These are phyloP conservation scores for Heimioporus retisporus DNA, from an alignment of 1,284 basidiomycete genomes.

Conservation along the genomic window DNA sequence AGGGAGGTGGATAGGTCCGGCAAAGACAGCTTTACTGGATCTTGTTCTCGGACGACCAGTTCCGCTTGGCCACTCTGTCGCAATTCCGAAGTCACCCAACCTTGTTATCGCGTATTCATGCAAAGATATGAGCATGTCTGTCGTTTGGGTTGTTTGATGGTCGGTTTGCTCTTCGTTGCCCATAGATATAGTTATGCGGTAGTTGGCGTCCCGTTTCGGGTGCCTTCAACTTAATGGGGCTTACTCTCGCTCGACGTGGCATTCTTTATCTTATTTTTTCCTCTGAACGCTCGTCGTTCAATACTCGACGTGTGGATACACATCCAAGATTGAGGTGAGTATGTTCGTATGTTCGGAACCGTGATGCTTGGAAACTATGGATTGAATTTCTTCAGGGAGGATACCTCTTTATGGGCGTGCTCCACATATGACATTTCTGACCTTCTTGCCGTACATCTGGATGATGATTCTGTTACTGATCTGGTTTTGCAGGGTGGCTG, in stretches of 20 bases:
- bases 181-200: constrained; percentile 91
- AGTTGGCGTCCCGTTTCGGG: constrained; percentile 52
- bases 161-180: constrained; percentile 69
- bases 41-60: constrained; percentile 26
- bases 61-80: constrained; percentile 68
- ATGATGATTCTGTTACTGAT: constrained; percentile 18
- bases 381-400: constrained; percentile 93
- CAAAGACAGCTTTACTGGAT: constrained; percentile 54
- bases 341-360: constrained; percentile 18
- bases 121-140: constrained; percentile 81
- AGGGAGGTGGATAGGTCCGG: constrained; percentile 60
- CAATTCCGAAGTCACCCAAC: constrained; percentile 46
- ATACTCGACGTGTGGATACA: constrained; percentile 4
- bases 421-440: constrained; percentile 85
- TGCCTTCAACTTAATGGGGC: constrained; percentile 87
- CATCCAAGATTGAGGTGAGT: constrained; percentile 46
- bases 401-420: constrained; percentile 74
- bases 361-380: constrained; percentile 62
- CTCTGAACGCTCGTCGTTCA: constrained; percentile 60
- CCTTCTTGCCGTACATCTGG: constrained; percentile 4
- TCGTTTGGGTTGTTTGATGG: constrained; percentile 53
- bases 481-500: constrained; percentile 1
- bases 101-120: constrained; percentile 55
- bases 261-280: constrained; percentile 58
- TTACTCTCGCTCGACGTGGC: constrained; percentile 80